These are phyloP conservation scores for Aspergillus aculeatus DNA, from an alignment of 2,329 filamentous ascomycete species.

Conservation along the genomic window DNA sequence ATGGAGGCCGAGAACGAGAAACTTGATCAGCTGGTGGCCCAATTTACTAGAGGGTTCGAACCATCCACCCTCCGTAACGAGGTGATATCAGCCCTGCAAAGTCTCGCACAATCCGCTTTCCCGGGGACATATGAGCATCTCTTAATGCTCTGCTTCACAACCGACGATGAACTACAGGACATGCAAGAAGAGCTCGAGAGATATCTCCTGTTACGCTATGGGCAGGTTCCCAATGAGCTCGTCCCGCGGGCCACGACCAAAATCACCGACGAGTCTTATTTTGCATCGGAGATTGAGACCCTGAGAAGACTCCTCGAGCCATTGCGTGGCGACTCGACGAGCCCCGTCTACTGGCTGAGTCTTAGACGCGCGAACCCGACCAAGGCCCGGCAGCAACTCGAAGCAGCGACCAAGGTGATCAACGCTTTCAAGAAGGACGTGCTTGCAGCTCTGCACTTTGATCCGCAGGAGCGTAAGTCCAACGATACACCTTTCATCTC, in stretches of 20 bases:
- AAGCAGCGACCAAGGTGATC: constrained; percentile 22
- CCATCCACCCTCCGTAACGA: constrained; percentile 16
- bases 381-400: constrained; percentile 17
- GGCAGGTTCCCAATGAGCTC: neutral
- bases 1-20: constrained; percentile 12
- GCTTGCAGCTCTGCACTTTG: constrained; percentile 4
- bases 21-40: constrained; percentile 14
- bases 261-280: constrained; percentile 18
- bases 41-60: constrained; percentile 23
- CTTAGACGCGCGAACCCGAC: constrained; percentile 9
- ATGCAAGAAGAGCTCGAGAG: constrained; percentile 63
- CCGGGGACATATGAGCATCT: constrained; percentile 27
- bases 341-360: constrained; percentile 21
- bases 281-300: constrained; percentile 23
- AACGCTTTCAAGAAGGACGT: constrained; percentile 24
- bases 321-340: constrained; percentile 17
- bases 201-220: constrained; percentile 56
- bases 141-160: constrained; percentile 22
- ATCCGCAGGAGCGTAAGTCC: constrained; percentile 19
- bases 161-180: constrained; percentile 60
- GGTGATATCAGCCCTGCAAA: constrained; percentile 10
- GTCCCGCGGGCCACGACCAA: constrained; percentile 3
- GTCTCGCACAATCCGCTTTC: constrained; percentile 10
- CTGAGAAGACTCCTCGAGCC: constrained; percentile 24
- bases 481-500: neutral